Base-by-base conservation (phyloP, 202 grass and related monocot species). In the Carex sylvatica region DNA sequence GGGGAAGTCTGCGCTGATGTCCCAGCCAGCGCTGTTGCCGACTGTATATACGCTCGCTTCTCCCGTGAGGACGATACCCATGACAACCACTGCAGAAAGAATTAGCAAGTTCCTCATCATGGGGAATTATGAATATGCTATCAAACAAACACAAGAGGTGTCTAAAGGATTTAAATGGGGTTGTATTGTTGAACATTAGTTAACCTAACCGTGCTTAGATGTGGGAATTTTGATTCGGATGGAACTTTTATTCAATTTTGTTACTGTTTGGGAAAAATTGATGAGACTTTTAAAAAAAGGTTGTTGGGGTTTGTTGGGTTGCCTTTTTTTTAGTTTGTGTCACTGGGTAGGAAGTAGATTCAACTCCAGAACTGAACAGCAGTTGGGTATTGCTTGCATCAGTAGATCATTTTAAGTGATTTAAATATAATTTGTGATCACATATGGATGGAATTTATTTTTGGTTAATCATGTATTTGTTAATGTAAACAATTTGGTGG, bases 21-120 rank as follows among this genome's bases (percentile, higher is more conserved):
- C 94, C 92, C 94, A 97, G 19, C 94, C 94, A 2, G 94, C 90
- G 65, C 86, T 86, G 74, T 86, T 19, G 5, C 94, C 94, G 56
- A 97, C 90, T 23, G 26, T 92, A 86, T 87, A 92, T 30, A 83
- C 52, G 14, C 69, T 83, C 26, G 90, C 92, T 2, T 76, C 56
- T 53, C 83, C 70, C 18, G 16, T 59, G 38, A 6, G 61, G 9
- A 47, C 15, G n/a, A 82, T n/a, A 80, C 53, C 61, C 40, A 61
- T 28, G 55, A 74, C 5, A 52, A 86, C 56, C 14, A 88, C 11
- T 5, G 74, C 74, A 79, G 40, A 80, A 46, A 97, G 42, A 51
- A 70, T 2, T 84, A 73, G 36, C 67, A 24, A 47, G 42, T 4
- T 36, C 13, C 54, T 87, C 89, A 94, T 91, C 89, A 94, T 91